These are phyloP conservation scores for Verticillium nubilum DNA, from an alignment of 2,329 filamentous ascomycete genomes.

Conservation along the genomic window DNA sequence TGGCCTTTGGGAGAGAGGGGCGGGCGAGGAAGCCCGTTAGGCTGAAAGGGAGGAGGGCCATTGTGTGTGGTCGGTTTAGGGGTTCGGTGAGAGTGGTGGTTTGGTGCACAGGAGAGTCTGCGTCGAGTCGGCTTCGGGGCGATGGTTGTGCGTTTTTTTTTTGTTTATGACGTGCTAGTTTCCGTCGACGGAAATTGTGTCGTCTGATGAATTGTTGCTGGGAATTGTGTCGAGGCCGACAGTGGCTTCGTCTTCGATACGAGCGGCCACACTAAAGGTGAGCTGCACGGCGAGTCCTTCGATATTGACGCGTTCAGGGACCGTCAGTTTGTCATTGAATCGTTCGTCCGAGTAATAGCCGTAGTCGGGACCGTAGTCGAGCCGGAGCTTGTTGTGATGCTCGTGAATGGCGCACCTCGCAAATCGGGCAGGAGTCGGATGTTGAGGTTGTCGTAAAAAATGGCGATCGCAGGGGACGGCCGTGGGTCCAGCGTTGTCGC, in stretches of 20 bases:
- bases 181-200: not conserved
- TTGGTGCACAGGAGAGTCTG: not conserved
- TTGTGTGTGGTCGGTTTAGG: not conserved
- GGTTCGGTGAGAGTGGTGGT: not conserved
- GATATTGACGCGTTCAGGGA: not conserved
- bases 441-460: not conserved
- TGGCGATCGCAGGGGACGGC: not conserved
- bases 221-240: not conserved
- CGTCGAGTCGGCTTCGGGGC: slow-evolving; percentile 1
- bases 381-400: not conserved
- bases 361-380: not conserved
- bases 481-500: not conserved
- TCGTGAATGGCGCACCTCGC: not conserved
- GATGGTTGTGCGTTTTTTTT: not conserved
- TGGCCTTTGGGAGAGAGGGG: slow-evolving; percentile 10
- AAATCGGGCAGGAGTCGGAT: not conserved
- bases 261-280: not conserved
- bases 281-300: not conserved
- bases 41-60: slow-evolving; percentile 13
- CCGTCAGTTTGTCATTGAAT: not conserved
- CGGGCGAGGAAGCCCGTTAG: slow-evolving; percentile 24
- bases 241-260: not conserved
- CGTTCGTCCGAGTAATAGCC: not conserved
- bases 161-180: not conserved
- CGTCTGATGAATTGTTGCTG: not conserved